Conservation (phyloP, 1,284 basidiomycete genomes). For the Trametes sp. region DNA sequence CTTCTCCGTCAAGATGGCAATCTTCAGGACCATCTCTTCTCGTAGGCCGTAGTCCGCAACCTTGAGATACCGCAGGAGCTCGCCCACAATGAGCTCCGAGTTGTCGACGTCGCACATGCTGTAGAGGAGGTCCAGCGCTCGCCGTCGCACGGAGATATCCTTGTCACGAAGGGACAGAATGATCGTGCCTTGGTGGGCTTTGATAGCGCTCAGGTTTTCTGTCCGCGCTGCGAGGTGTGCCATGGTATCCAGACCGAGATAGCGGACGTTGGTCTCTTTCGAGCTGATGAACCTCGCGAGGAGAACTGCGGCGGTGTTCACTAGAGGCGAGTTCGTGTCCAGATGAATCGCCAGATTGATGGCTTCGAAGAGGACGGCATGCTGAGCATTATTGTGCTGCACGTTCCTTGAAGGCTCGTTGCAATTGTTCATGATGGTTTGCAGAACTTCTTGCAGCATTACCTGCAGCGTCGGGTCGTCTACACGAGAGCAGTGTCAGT, state of each 20-base stretch:
- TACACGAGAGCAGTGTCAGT: slow-evolving; percentile 38
- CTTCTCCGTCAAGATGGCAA: slow-evolving; percentile 97
- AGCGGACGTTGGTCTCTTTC: slow-evolving; percentile 98
- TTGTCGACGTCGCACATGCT: slow-evolving; percentile 99
- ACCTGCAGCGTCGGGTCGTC: slow-evolving; percentile 85
- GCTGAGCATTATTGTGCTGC: slow-evolving; percentile 98
- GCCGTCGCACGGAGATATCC: slow-evolving; percentile 95
- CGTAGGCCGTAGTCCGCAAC: slow-evolving; percentile 96
- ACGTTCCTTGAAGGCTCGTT: slow-evolving; percentile 94
- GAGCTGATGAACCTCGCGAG: slow-evolving; percentile 96
- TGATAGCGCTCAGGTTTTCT: slow-evolving; percentile 90
- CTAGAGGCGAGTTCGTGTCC: slow-evolving; percentile 90
- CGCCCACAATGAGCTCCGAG: slow-evolving; percentile 93
- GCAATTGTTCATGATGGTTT: slow-evolving; percentile 92
- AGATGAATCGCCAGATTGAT: slow-evolving; percentile 97
- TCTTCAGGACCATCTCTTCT: slow-evolving; percentile 99
- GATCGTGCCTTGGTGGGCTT: slow-evolving; percentile 96
- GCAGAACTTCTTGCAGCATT: slow-evolving; percentile 85
- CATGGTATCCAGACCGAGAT: slow-evolving; percentile 98
- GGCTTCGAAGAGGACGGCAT: slow-evolving; percentile 98
- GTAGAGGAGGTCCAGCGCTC: slow-evolving; percentile 95
- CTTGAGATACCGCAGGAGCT: slow-evolving; percentile 91
- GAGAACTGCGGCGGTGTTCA: slow-evolving; percentile 89
- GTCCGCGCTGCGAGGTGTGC: slow-evolving; percentile 95
- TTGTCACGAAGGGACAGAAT: slow-evolving; percentile 95